phyloP scores from a whole-genome alignment of 2,329 filamentous ascomycete genomes.

The Venturia oleaginea region DNA sequence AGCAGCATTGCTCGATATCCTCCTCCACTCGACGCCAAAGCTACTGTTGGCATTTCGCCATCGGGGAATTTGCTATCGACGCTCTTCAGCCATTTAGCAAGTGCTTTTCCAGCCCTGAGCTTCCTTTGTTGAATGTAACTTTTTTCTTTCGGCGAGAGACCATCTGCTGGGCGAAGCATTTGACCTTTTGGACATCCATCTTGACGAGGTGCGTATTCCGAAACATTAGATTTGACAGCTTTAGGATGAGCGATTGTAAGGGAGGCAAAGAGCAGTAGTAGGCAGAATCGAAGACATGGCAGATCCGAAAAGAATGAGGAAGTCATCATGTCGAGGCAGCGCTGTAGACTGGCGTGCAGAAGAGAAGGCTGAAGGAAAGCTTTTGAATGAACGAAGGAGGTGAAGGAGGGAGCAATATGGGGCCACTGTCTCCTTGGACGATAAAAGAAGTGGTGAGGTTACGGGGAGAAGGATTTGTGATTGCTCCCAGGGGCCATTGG shows the following conservation, averaged over 20 bases:
- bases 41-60: conserved; percentile 31
- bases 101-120: background rate
- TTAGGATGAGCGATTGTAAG: background rate
- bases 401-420: background rate
- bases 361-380: background rate
- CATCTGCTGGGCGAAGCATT: conserved; percentile 8
- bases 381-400: background rate
- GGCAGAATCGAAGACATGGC: background rate
- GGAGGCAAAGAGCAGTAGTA: background rate
- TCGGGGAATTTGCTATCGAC: conserved; percentile 22
- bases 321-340: background rate
- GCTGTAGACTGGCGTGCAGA: background rate
- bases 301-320: background rate
- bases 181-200: conserved; percentile 6
- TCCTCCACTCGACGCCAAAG: conserved; percentile 35
- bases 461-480: background rate
- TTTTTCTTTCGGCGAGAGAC: conserved; percentile 7
- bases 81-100: conserved; percentile 8
- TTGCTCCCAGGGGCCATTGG: background rate
- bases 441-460: background rate
- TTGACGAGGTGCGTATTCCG: background rate
- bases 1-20: conserved; percentile 34
- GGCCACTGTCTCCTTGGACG: background rate
- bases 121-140: conserved; percentile 8
- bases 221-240: background rate